Conservation (phyloP, 202 grass and related monocot species). For the Zizania palustris region DNA sequence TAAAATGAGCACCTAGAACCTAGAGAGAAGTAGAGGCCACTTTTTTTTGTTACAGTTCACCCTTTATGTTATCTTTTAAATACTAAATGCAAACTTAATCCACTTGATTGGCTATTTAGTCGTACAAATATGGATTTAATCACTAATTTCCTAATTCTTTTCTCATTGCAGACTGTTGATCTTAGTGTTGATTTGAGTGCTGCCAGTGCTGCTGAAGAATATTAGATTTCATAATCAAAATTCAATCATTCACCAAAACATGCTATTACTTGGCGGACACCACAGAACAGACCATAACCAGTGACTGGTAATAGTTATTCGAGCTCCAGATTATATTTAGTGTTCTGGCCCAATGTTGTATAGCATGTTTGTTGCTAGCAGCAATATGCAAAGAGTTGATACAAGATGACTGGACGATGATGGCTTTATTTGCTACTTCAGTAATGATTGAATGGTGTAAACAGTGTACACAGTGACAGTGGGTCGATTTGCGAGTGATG, state of each 20-base stretch:
- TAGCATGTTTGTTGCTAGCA: too few species aligned
- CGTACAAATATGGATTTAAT: not conserved
- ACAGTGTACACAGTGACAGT: not conserved
- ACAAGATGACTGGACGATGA: constrained; percentile 28
- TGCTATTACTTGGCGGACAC: not conserved
- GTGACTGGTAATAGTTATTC: constrained; percentile 17
- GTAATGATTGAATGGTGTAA: constrained; percentile 33
- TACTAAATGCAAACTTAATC: constrained; percentile 9
- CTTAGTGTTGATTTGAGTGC: constrained; percentile 83
- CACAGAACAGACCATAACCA: constrained; percentile 21
- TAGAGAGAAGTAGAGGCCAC: not conserved
- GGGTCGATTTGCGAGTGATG: constrained; percentile 25
- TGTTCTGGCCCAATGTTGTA: constrained; percentile 7
- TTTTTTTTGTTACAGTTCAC: not conserved
- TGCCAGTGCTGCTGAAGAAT: constrained; percentile 90
- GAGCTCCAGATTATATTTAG: constrained; percentile 28
- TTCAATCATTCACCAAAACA: constrained; percentile 10
- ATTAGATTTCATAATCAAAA: constrained; percentile 40
- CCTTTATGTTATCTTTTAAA: not conserved
- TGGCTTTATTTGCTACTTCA: constrained; percentile 39
- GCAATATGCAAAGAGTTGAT: not conserved
- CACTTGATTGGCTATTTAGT: not conserved
- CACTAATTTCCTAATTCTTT: constrained; percentile 29
- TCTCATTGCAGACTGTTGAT: constrained; percentile 54
- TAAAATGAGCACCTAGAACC: not conserved